Evolutionary conservation across 805 yeast species (phyloP).

Genomic region (Priceomyces medius): DNA sequence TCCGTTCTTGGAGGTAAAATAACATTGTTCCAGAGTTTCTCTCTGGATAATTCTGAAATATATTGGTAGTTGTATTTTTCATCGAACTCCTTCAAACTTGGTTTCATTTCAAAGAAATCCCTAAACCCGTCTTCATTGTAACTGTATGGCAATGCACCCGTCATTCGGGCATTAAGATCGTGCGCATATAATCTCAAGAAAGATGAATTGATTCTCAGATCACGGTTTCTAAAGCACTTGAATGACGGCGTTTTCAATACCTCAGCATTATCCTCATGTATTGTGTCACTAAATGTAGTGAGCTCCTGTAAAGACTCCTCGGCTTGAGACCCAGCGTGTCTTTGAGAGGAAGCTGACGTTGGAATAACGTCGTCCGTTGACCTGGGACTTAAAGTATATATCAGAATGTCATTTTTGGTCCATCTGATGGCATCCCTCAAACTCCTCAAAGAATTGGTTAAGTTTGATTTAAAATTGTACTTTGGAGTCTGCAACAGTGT

Average conservation of each 20-base stretch:
- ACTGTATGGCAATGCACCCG: slow-evolving; percentile 25
- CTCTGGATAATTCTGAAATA: slow-evolving; percentile 44
- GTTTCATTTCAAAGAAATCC: slow-evolving; percentile 12
- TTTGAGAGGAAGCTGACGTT: neutral
- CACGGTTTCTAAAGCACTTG: slow-evolving; percentile 31
- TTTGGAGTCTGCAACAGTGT: neutral
- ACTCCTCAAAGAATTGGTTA: slow-evolving; percentile 13
- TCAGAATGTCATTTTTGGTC: slow-evolving; percentile 4
- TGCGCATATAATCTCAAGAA: slow-evolving; percentile 51
- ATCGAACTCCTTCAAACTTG: slow-evolving; percentile 27
- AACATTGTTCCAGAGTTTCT: slow-evolving; percentile 54
- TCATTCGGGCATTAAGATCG: slow-evolving; percentile 42
- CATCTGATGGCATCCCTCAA: slow-evolving; percentile 7
- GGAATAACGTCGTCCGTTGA: slow-evolving; percentile 18
- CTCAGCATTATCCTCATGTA: slow-evolving; percentile 1
- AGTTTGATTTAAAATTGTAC: slow-evolving; percentile 11
- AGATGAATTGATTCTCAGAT: slow-evolving; percentile 49
- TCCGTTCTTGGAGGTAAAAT: slow-evolving; percentile 54
- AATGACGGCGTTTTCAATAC: neutral
- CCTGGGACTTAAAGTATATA: slow-evolving; percentile 11
- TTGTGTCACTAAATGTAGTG: slow-evolving; percentile 12
- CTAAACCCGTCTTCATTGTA: slow-evolving; percentile 13
- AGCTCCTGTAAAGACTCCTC: slow-evolving; percentile 12
- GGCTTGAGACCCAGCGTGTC: neutral
- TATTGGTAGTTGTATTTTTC: slow-evolving; percentile 23